These are phyloP conservation scores for Rhizoctonia solani DNA, from an alignment of 1,284 basidiomycete genomes.

Conservation along the genomic window DNA sequence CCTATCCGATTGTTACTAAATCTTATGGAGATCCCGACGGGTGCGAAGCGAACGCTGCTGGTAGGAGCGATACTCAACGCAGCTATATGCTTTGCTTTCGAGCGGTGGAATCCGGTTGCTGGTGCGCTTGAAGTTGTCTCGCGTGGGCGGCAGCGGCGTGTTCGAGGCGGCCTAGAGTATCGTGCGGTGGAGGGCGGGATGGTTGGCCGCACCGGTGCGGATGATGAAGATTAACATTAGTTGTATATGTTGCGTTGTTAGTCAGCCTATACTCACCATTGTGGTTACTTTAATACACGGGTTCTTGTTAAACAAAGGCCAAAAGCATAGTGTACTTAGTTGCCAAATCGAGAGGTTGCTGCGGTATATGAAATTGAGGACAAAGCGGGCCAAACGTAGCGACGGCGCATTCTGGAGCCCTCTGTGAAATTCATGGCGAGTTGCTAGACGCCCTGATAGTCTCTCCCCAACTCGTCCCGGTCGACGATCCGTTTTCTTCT, in stretches of 20 bases:
- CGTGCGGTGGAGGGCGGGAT: slow-evolving; percentile 72
- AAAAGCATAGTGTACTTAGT: neutral
- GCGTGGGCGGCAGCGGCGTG: slow-evolving; percentile 50
- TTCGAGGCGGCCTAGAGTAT: slow-evolving; percentile 67
- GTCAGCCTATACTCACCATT: neutral
- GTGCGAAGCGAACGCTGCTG: slow-evolving; percentile 73
- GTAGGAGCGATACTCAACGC: slow-evolving; percentile 76
- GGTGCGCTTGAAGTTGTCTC: slow-evolving; percentile 51
- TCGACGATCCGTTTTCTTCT: too few relatives aligned
- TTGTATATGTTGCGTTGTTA: neutral
- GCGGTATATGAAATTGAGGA: slow-evolving; percentile 7
- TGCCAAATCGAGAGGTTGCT: neutral
- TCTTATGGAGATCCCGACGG: slow-evolving; percentile 74
- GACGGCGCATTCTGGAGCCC: too few relatives aligned
- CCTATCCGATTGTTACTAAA: slow-evolving; percentile 70
- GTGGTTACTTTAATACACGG: slow-evolving; percentile 38
- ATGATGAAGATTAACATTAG: slow-evolving; percentile 32
- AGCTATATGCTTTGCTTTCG: slow-evolving; percentile 73
- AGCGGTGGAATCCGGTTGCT: slow-evolving; percentile 74
- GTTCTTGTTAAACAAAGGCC: neutral
- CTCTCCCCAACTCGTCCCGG: slow-evolving; percentile 4
- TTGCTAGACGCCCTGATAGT: slow-evolving; percentile 12
- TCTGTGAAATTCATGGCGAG: too few relatives aligned
- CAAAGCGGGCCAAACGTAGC: neutral
- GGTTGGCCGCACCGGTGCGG: slow-evolving; percentile 39